Evolutionary conservation across 1,284 basidiomycete species (phyloP).

Genomic region (Moniliophthora roreri): DNA sequence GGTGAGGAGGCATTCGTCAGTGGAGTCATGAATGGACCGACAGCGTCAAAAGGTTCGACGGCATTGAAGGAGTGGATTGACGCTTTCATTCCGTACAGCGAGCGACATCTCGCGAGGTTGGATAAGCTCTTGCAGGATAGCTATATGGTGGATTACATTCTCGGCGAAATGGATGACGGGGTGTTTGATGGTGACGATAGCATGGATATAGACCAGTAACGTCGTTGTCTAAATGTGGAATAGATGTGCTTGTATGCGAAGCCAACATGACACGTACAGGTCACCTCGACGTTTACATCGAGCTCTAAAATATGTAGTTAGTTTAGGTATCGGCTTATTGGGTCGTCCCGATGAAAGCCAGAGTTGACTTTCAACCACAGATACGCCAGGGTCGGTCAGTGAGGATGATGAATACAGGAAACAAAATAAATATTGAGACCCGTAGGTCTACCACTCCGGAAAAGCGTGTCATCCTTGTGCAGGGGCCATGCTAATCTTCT

Average conservation of each 20-base stretch:
- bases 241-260: neutral
- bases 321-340: too few species aligned
- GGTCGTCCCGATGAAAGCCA: too few species aligned
- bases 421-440: slow-evolving; percentile 43
- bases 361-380: too few species aligned
- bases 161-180: slow-evolving; percentile 90
- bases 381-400: too few species aligned
- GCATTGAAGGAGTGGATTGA: slow-evolving; percentile 79
- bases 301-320: too few species aligned
- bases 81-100: slow-evolving; percentile 89
- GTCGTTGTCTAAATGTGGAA: neutral
- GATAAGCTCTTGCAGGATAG: slow-evolving; percentile 91
- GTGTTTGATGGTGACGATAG: slow-evolving; percentile 50
- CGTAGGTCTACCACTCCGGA: slow-evolving; percentile 47
- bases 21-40: slow-evolving; percentile 17
- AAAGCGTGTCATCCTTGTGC: slow-evolving; percentile 53
- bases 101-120: slow-evolving; percentile 85
- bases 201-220: slow-evolving; percentile 45
- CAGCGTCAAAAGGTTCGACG: slow-evolving; percentile 30
- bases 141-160: slow-evolving; percentile 89
- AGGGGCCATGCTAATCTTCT: slow-evolving; percentile 53
- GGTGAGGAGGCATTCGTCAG: slow-evolving; percentile 33
- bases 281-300: too few species aligned
- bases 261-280: too few species aligned
- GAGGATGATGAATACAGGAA: neutral